Evolutionary conservation across 306 rosid species (phyloP).

Genomic region (Quercus glauca): DNA sequence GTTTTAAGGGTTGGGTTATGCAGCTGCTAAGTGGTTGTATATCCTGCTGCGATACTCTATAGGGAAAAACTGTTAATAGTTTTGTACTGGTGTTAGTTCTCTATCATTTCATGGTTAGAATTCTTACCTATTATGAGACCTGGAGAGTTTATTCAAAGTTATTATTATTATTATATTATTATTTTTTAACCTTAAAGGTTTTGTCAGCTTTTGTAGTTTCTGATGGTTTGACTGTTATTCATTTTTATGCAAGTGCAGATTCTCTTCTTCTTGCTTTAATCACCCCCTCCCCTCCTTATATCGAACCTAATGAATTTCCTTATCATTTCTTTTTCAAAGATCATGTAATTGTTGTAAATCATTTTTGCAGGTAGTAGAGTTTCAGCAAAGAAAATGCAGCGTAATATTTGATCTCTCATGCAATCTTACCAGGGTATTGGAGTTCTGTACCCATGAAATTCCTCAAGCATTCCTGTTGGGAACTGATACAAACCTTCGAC

Average conservation of each 20-base stretch:
- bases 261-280: not conserved
- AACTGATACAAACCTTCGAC: conserved; percentile 80
- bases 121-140: not conserved
- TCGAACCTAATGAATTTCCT: not conserved
- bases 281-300: not conserved
- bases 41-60: no score
- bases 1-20: no score
- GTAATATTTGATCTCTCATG: conserved; percentile 95
- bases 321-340: no score
- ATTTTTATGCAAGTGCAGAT: not conserved
- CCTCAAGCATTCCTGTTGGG: conserved; percentile 91
- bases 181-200: not conserved
- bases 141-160: no score
- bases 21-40: no score
- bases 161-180: no score
- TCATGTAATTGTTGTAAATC: conserved; percentile 21
- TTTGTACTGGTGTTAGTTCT: no score
- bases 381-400: conserved; percentile 92
- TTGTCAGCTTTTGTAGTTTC: not conserved
- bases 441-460: conserved; percentile 79
- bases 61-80: no score
- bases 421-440: conserved; percentile 85
- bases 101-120: not conserved
- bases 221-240: not conserved
- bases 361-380: conserved; percentile 76